phyloP scores from a whole-genome alignment of 2,329 filamentous ascomycete genomes.

The Colletotrichum siamense region DNA sequence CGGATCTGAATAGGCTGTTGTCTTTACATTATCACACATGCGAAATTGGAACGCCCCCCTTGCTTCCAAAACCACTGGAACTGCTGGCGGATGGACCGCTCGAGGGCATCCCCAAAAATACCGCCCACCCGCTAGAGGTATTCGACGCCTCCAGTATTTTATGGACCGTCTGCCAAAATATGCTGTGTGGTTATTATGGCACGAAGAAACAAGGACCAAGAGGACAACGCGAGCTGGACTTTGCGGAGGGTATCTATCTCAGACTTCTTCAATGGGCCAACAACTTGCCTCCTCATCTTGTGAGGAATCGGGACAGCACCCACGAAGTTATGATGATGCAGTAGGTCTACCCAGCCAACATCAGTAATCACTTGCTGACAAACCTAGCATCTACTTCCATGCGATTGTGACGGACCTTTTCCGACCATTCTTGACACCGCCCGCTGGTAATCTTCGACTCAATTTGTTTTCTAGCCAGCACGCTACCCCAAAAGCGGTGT shows the following conservation, averaged over 20 bases:
- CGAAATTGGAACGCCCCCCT: not conserved
- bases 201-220: rapidly evolving
- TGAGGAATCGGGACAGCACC: not conserved
- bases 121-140: not conserved
- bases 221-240: not conserved
- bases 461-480: not conserved
- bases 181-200: not conserved
- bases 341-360: not conserved
- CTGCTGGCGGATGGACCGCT: not conserved
- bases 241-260: not conserved
- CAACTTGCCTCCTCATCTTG: not conserved
- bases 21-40: not conserved
- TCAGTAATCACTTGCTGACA: not conserved
- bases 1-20: not conserved
- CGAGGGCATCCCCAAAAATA: not conserved
- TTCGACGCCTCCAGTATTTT: not conserved
- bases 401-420: not conserved
- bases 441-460: not conserved
- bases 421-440: not conserved
- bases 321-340: conserved; percentile 6
- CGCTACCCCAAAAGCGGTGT: not conserved
- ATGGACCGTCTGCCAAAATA: not conserved
- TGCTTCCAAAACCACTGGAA: rapidly evolving
- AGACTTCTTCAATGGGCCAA: not conserved
- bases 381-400: conserved; percentile 6